Conservation (phyloP, 208 protist genomes). For the Trypanosoma lewisi region DNA sequence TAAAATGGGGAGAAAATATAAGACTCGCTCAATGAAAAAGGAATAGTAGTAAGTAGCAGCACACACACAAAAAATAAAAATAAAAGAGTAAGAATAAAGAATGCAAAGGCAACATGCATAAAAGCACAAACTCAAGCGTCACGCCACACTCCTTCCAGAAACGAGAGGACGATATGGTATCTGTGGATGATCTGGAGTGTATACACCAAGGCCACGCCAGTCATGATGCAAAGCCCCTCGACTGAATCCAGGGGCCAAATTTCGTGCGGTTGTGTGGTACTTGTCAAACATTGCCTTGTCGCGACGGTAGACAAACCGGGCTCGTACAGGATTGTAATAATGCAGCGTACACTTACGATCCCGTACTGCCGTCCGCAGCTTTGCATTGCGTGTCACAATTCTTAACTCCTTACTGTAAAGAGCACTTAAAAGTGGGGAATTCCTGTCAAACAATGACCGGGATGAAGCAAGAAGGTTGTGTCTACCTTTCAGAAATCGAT, state of each 20-base stretch:
- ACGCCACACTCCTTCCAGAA: not conserved
- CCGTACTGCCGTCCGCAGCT: constrained; percentile 42
- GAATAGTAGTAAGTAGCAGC: no score
- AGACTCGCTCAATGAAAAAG: no score
- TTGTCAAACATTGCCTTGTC: constrained; percentile 89
- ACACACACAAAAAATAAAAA: constrained; percentile 16
- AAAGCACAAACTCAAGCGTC: not conserved
- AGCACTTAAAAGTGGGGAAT: constrained; percentile 54
- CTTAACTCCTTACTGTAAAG: constrained; percentile 71
- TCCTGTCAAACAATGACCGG: constrained; percentile 51
- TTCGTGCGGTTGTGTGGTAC: constrained; percentile 75
- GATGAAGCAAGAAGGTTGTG: constrained; percentile 42
- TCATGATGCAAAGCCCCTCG: constrained; percentile 70
- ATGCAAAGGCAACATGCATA: not conserved
- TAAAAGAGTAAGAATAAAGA: constrained; percentile 3
- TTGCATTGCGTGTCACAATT: constrained; percentile 52
- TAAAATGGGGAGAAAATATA: no score
- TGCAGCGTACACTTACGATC: constrained; percentile 58
- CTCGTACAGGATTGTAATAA: constrained; percentile 59
- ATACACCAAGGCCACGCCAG: constrained; percentile 76
- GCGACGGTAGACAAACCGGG: constrained; percentile 80
- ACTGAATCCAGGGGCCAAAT: constrained; percentile 82
- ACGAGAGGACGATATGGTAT: constrained; percentile 46
- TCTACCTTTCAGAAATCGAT: constrained; percentile 64
- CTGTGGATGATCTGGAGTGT: constrained; percentile 87